These are phyloP conservation scores for Meyerozyma smithsonii DNA, from an alignment of 1,139 yeast genomes.

Conservation along the genomic window DNA sequence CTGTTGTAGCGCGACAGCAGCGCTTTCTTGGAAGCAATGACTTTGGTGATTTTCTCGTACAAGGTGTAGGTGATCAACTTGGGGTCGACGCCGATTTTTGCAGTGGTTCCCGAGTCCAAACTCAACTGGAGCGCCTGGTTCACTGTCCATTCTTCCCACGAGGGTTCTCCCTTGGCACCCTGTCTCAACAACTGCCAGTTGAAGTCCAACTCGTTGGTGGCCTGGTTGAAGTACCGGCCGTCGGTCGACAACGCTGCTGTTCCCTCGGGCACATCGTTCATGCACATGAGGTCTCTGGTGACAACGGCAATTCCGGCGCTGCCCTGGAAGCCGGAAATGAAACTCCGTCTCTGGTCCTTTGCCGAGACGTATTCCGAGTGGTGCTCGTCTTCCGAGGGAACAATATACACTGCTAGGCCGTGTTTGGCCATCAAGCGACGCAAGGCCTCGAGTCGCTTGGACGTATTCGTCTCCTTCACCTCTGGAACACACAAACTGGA, in stretches of 20 bases:
- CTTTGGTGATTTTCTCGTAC: conserved; percentile 22
- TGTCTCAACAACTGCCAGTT: conserved; percentile 85
- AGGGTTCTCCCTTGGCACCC: conserved; percentile 65
- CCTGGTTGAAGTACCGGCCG: conserved; percentile 92
- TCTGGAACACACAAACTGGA: conserved; percentile 42
- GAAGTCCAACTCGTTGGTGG: conserved; percentile 78
- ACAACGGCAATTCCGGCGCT: conserved; percentile 92
- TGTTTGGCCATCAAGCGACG: conserved; percentile 61
- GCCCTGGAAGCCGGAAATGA: conserved; percentile 88
- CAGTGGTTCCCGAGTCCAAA: conserved; percentile 38
- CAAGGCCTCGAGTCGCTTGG: conserved; percentile 55
- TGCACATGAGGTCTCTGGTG: conserved; percentile 61
- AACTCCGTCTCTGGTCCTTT: conserved; percentile 78
- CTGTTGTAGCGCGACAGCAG: conserved; percentile 16
- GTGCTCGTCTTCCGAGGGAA: conserved; percentile 93
- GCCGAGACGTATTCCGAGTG: conserved; percentile 84
- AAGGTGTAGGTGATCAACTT: conserved; percentile 45
- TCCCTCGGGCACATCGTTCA: conserved; percentile 56
- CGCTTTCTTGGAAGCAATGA: conserved; percentile 19
- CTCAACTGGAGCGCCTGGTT: conserved; percentile 53
- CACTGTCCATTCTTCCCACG: conserved; percentile 89
- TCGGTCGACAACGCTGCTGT: conserved; percentile 86
- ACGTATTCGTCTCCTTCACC: conserved; percentile 49
- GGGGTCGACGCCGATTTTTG: conserved; percentile 41
- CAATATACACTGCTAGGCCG: conserved; percentile 70